Evolutionary conservation across 2,329 filamentous ascomycete genomes (phyloP), one percentile per base, ranked within the genome.

Genomic region (Ceratocystis huliohia): DNA sequence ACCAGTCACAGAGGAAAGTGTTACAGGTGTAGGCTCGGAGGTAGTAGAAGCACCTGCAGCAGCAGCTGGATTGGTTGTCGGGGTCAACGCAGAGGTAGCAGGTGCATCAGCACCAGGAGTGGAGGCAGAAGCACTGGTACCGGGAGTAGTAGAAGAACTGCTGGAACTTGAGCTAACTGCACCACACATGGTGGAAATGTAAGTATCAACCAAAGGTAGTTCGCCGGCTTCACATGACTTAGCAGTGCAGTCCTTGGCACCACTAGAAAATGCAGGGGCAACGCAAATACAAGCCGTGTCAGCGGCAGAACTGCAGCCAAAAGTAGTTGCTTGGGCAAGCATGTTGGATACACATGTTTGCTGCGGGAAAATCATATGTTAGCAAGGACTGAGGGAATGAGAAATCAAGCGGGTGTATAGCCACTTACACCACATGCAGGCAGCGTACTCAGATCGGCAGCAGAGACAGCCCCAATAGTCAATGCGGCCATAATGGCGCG

Each of bases 171-270:
- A 61, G n/a, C 20, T 13, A 41, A 44, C 48, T 5, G 71, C 66
- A 30, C n/a, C 69, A 66, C 75, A 76, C 44, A 75, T 69, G 4
- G 69, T 57, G 1, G 69, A 66, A 15, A 71, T 71, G 37, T 70
- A 74, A 6, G 70, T 61, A 17, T 72, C 71, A 8, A 76, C 68
- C 65, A 75, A 72, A 30, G 71, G 67, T 5, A 72, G 72, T 3
- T 70, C 71, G 13, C 73, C 72, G 28, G 66, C 57, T 5, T 70
- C 69, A 62, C 67, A 69, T 22, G 71, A 71, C 28, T 71, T 66
- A 57, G 70, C 71, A 44, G 76, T 74, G 67, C 78, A 80, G 62
- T 79, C 77, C 25, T 72, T 70, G 61, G 80, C 73, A n/a, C 75
- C 76, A 65, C 70, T 71, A 33, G 71, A 61, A 65, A 77, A 77